Evolutionary conservation across 1,284 basidiomycete genomes (phyloP).

Genomic region (Fomitopsis pinicola): DNA sequence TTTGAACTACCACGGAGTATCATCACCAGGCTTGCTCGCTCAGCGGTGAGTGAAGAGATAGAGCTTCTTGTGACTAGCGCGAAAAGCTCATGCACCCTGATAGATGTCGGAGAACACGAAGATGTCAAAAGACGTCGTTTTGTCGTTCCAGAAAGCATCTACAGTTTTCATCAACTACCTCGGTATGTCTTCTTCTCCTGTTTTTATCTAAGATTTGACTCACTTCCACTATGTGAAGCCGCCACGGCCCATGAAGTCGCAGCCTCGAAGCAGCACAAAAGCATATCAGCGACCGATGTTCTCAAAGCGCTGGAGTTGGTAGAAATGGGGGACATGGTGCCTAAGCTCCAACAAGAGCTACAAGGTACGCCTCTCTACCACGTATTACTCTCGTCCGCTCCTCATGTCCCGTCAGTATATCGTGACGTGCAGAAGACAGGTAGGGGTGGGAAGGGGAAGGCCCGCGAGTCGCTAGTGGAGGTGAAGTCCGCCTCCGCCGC

Average conservation of each 20-base stretch:
- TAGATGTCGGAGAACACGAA: slow-evolving; percentile 84
- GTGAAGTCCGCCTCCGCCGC: slow-evolving; percentile 14
- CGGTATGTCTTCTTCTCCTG: slow-evolving; percentile 35
- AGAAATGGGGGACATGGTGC: slow-evolving; percentile 75
- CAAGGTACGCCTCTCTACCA: slow-evolving; percentile 43
- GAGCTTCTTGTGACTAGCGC: neutral
- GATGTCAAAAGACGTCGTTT: slow-evolving; percentile 81
- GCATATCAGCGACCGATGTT: slow-evolving; percentile 84
- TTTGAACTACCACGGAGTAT: slow-evolving; percentile 82
- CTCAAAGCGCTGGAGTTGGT: slow-evolving; percentile 80
- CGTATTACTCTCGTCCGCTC: no score
- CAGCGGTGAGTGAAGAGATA: slow-evolving; percentile 41
- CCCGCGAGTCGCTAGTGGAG: slow-evolving; percentile 18
- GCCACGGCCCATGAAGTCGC: slow-evolving; percentile 85
- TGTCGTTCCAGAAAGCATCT: slow-evolving; percentile 79
- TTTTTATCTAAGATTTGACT: slow-evolving; percentile 1
- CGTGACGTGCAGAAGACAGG: slow-evolving; percentile 53
- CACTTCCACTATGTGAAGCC: slow-evolving; percentile 42
- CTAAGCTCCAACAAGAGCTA: slow-evolving; percentile 68
- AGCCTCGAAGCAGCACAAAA: slow-evolving; percentile 78
- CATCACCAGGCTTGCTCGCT: slow-evolving; percentile 81
- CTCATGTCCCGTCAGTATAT: slow-evolving; percentile 41
- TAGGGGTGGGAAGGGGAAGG: slow-evolving; percentile 36
- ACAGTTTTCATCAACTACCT: slow-evolving; percentile 92
- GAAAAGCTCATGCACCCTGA: neutral